Conservation (phyloP, 73 alveolate species). For the Urostyla sp. region DNA sequence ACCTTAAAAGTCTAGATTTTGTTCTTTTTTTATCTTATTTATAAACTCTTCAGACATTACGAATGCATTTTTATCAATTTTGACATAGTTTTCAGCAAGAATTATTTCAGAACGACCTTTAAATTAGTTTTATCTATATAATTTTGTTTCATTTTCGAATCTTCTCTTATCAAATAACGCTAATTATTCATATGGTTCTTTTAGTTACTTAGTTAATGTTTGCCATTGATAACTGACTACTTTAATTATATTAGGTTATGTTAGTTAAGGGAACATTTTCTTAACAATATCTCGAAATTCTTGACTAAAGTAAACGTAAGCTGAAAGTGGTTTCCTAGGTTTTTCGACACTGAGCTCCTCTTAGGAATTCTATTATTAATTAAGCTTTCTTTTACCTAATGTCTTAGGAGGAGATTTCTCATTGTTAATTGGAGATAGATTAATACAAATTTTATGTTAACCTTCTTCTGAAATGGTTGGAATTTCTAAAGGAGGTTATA, state of each 20-base stretch:
- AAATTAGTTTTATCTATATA: not conserved
- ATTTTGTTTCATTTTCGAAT: constrained; percentile 3
- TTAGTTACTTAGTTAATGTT: not conserved
- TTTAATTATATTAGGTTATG: constrained; percentile 15
- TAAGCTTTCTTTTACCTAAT: no score
- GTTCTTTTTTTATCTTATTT: no score
- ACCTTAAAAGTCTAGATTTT: no score
- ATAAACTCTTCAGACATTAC: no score
- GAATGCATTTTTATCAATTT: no score
- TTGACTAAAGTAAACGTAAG: constrained; percentile 57
- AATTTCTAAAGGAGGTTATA: no score
- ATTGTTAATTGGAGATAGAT: no score
- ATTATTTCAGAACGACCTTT: constrained; percentile 1
- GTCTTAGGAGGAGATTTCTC: no score
- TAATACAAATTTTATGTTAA: no score
- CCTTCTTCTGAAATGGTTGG: no score
- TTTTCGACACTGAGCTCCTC: not conserved
- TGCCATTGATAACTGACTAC: constrained; percentile 43
- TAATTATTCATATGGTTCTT: constrained; percentile 30
- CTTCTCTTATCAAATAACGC: constrained; percentile 28
- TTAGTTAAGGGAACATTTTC: constrained; percentile 21
- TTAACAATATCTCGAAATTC: constrained; percentile 47
- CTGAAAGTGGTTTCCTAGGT: constrained; percentile 62
- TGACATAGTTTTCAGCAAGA: no score
- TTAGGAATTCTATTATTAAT: no score